Percentiles rank a stretch among this genome's conserved stretches.
Conservation (phyloP, 768 basidiomycete genomes). For the Flagelloscypha sp. region DNA sequence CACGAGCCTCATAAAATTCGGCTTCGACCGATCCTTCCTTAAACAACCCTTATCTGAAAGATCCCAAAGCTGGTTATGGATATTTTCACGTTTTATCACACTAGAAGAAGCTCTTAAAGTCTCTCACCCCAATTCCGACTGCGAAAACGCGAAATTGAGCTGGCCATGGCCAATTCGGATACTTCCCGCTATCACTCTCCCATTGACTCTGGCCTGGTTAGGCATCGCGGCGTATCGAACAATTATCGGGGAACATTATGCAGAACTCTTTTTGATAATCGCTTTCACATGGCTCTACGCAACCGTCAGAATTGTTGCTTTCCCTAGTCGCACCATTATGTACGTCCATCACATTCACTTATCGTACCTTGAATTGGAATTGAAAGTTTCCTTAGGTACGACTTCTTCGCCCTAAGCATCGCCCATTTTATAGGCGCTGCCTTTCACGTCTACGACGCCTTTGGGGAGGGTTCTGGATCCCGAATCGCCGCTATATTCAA, state of each 20-base stretch:
- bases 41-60: too few relatives aligned
- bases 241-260: too few relatives aligned
- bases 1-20: too few relatives aligned
- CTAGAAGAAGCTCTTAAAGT: too few relatives aligned
- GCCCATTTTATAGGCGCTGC: conserved; percentile 36
- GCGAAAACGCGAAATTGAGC: too few relatives aligned
- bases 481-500: conserved; percentile 29
- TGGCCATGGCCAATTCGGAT: conserved; percentile 37
- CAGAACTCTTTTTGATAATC: conserved; percentile 29
- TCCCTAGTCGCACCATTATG: conserved; percentile 48
- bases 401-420: conserved; percentile 55
- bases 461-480: too few relatives aligned
- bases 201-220: conserved; percentile 35
- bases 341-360: too few relatives aligned
- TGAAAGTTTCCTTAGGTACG: conserved; percentile 55
- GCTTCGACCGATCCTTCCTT: too few relatives aligned
- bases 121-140: too few relatives aligned
- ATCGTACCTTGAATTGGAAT: too few relatives aligned
- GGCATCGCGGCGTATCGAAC: conserved; percentile 29
- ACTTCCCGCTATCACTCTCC: conserved; percentile 28
- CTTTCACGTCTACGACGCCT: conserved; percentile 42
- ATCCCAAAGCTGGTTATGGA: too few relatives aligned
- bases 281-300: conserved; percentile 64
- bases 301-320: conserved; percentile 41
- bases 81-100: too few relatives aligned